A percentile compares a stretch with the other conserved stretches of the same genome.
These are phyloP conservation scores for Fusarium lyarnte DNA, from an alignment of 2,329 filamentous ascomycete genomes.

Conservation along the genomic window DNA sequence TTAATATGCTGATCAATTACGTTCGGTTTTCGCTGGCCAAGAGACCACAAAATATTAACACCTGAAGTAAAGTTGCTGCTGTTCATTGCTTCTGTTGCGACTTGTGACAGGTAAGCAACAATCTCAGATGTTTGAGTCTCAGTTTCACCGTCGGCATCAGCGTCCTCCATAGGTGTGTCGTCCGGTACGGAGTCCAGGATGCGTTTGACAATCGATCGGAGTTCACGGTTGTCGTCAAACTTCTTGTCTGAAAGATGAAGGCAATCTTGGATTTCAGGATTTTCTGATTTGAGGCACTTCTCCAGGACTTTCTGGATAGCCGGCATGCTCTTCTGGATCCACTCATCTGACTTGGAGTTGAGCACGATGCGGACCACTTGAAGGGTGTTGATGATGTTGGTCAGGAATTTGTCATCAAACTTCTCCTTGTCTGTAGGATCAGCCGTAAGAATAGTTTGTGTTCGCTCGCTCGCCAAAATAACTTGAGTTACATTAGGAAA, in stretches of 20 bases:
- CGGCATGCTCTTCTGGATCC: slow-evolving; percentile 82
- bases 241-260: slow-evolving; percentile 79
- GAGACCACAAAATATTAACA: slow-evolving; percentile 92
- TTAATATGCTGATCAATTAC: slow-evolving; percentile 91
- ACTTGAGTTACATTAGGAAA: slow-evolving; percentile 91
- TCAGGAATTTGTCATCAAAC: slow-evolving; percentile 84
- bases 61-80: slow-evolving; percentile 84
- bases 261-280: slow-evolving; percentile 92
- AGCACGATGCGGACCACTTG: slow-evolving; percentile 92
- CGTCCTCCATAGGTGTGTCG: slow-evolving; percentile 74
- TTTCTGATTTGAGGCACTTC: slow-evolving; percentile 87
- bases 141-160: slow-evolving; percentile 84
- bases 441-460: slow-evolving; percentile 65
- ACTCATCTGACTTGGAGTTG: slow-evolving; percentile 87
- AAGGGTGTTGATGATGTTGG: slow-evolving; percentile 90
- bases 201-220: slow-evolving; percentile 80
- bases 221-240: slow-evolving; percentile 73
- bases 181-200: slow-evolving; percentile 91
- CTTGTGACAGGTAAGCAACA: slow-evolving; percentile 82
- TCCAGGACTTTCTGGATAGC: slow-evolving; percentile 88
- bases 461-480: slow-evolving; percentile 84
- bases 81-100: slow-evolving; percentile 87
- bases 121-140: slow-evolving; percentile 89
- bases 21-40: slow-evolving; percentile 84
- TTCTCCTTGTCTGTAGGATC: slow-evolving; percentile 74